These are phyloP conservation scores for Fraxinus albicans DNA, from an alignment of 305 asterid species.

Conservation along the genomic window DNA sequence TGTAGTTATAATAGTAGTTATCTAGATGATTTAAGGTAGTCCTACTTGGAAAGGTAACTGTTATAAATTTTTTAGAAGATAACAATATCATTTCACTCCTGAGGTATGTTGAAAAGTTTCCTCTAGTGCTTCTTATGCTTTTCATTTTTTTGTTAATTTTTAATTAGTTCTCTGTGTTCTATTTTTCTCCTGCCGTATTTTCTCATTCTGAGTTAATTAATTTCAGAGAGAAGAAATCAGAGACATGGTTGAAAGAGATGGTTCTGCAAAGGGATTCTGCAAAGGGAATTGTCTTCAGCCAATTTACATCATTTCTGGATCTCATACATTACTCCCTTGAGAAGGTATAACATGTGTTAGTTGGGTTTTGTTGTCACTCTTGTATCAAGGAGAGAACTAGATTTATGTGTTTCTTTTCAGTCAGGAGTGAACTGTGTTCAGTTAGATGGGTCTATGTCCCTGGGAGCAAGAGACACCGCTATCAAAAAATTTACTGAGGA, in stretches of 20 bases:
- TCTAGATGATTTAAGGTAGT: not conserved
- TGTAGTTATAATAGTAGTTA: not conserved
- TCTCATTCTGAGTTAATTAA: slow-evolving; percentile 26
- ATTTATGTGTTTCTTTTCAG: slow-evolving; percentile 41
- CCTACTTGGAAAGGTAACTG: not conserved
- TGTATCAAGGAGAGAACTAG: not conserved
- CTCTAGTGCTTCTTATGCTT: not conserved
- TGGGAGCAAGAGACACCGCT: slow-evolving; percentile 81
- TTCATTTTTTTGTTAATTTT: not conserved
- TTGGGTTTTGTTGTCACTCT: slow-evolving; percentile 9
- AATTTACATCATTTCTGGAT: slow-evolving; percentile 91
- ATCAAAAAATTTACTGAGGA: slow-evolving; percentile 71
- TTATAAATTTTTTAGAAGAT: not conserved
- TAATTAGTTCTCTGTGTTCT: not conserved
- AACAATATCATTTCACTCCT: not conserved
- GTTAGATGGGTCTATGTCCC: slow-evolving; percentile 84
- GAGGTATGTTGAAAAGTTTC: not conserved
- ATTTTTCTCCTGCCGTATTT: slow-evolving; percentile 6
- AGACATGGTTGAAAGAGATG: slow-evolving; percentile 90
- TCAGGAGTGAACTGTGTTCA: slow-evolving; percentile 74
- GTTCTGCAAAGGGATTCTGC: slow-evolving; percentile 96
- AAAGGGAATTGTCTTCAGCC: slow-evolving; percentile 93
- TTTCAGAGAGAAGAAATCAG: slow-evolving; percentile 90
- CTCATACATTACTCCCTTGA: slow-evolving; percentile 77
- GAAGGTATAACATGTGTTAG: slow-evolving; percentile 45